Evolutionary conservation across 257 asterid species (phyloP).

Genomic region (Nicotiana tomentosiformis): DNA sequence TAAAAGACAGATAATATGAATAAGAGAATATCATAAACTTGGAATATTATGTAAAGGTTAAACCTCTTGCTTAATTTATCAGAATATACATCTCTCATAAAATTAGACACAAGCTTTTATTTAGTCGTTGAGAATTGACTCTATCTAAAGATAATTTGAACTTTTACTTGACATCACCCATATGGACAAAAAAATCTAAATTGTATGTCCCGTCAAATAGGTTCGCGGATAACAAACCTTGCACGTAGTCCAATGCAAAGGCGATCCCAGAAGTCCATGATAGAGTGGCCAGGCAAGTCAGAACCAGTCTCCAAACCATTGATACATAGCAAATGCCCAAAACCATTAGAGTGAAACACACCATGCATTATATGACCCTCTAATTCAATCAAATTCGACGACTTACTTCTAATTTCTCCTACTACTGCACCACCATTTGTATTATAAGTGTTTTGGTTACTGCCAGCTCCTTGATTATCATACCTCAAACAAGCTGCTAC

Average conservation of each 20-base stretch:
- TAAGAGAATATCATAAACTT: no score
- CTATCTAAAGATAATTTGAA: no score
- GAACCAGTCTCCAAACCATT: constrained; percentile 69
- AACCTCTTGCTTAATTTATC: no score
- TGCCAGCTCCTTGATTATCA: not conserved
- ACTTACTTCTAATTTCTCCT: constrained; percentile 23
- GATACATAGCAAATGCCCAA: constrained; percentile 84
- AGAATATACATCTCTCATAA: no score
- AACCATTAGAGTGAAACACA: constrained; percentile 89
- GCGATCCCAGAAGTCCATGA: constrained; percentile 97
- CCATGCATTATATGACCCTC: constrained; percentile 77
- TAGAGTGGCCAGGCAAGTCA: constrained; percentile 59
- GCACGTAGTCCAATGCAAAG: constrained; percentile 76
- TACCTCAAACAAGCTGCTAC: constrained; percentile 25
- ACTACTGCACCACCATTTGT: not conserved
- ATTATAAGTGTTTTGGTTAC: not conserved
- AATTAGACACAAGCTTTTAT: no score
- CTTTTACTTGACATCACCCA: no score
- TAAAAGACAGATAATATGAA: not conserved
- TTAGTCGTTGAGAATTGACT: no score
- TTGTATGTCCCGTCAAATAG: accelerated
- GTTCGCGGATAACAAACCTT: constrained; percentile 37
- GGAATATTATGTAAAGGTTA: no score
- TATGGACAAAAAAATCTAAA: no score
- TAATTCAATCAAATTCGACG: constrained; percentile 49